Evolutionary conservation across 768 basidiomycete species (phyloP).

Genomic region (Boletales sp.): DNA sequence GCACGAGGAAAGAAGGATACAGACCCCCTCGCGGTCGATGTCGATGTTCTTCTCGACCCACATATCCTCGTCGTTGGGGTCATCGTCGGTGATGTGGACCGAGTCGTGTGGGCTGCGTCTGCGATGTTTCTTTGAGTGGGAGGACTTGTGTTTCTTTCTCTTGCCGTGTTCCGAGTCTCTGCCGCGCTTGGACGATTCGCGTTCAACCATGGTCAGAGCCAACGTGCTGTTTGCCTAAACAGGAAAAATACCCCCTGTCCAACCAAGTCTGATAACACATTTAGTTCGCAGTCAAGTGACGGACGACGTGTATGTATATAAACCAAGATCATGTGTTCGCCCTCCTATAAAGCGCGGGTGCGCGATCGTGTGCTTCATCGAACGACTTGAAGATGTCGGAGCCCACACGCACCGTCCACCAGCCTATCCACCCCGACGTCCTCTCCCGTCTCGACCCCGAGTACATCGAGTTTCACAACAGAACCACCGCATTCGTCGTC

Average conservation of each 20-base stretch:
- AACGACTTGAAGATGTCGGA: background rate
- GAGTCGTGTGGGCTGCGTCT: conserved; percentile 34
- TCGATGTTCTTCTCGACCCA: conserved; percentile 90
- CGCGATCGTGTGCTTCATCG: no score
- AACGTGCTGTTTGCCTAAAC: background rate
- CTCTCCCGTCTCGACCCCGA: conserved; percentile 60
- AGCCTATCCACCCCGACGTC: conserved; percentile 61
- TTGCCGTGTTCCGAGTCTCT: conserved; percentile 42
- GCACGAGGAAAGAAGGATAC: conserved; percentile 20
- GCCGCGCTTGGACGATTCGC: conserved; percentile 21
- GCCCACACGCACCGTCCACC: conserved; percentile 13
- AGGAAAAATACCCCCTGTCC: background rate
- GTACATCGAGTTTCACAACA: conserved; percentile 61
- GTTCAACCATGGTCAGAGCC: conserved; percentile 21
- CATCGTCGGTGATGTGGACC: conserved; percentile 58
- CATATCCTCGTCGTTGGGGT: conserved; percentile 68
- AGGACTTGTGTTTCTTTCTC: conserved; percentile 55
- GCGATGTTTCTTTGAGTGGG: conserved; percentile 37
- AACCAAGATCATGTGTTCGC: no score
- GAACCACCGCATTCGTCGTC: conserved; percentile 38
- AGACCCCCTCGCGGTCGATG: conserved; percentile 69
- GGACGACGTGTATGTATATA: no score
- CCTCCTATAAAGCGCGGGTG: no score
- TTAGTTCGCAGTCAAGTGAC: no score
- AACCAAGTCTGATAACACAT: no score